Evolutionary conservation across 2,329 filamentous ascomycete genomes (phyloP), one percentile per base, ranked within the genome.

Genomic region (Scedosporium minutisporum): DNA sequence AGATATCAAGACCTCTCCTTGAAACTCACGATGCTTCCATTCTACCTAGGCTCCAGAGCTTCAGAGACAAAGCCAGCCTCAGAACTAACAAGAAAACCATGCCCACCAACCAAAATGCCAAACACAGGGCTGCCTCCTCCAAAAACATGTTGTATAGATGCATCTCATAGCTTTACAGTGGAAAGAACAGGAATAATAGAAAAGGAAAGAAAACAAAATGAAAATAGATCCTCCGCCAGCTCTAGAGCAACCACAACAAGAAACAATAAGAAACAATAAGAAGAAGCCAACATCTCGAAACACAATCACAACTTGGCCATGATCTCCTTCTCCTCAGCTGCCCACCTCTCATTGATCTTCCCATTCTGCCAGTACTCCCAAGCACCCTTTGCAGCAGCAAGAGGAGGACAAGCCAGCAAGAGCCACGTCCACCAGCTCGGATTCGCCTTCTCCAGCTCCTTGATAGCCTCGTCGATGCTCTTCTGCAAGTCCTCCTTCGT

Each of bases 381-480:
- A 29, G 84, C 75, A 0, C 86, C 90, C 63, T 87, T 82, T 10
- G 82, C 75, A 21, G 87, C 82, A 1, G 88, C 93, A 66, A 96
- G 69, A 48, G 92, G 91, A 66, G 93, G 93, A 71, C 83, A 89
- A 46, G 87, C 75, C 66, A 87, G 76, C 65, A 87, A 71, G 66
- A 89, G 63, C 83, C 85, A 88, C n/a, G 85, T 85, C 93, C 95
- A 97, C 91, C 91, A 96, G 65, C 77, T 75, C 6, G 91, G 90
- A 72, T 88, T 95, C 18, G 76, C 75, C 57, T 70, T 77, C 69
- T 79, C 80, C 44, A 97, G 76, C 64, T 81, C 80, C 3, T 69
- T 71, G 77, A 97, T 85, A 6, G 87, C 89, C 64, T 76, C 78
- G 60, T 81, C 80, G 10, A 97, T 77, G 72, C 91, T 86, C 60